phyloP scores from a whole-genome alignment of 129 eudicot genomes.

The Lactuca sativa region DNA sequence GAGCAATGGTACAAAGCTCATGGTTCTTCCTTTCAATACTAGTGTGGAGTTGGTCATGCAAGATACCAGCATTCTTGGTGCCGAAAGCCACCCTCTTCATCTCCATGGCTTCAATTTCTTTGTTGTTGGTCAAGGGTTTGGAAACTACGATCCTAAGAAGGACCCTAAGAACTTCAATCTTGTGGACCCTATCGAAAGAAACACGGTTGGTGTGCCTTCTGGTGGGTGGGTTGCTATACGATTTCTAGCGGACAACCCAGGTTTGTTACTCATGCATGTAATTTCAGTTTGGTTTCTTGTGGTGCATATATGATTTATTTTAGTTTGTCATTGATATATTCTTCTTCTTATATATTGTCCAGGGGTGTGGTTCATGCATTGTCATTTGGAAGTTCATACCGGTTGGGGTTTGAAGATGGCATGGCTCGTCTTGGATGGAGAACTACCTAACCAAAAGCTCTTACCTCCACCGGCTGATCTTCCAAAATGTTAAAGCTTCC shows the following conservation, averaged over 20 bases:
- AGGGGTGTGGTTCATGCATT: slow-evolving; percentile 17
- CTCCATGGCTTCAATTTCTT: slow-evolving; percentile 58
- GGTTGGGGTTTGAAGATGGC: slow-evolving; percentile 58
- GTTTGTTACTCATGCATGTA: neutral
- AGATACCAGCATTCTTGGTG: slow-evolving; percentile 58
- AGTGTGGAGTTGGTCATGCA: slow-evolving; percentile 58
- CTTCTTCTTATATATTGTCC: neutral
- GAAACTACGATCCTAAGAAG: slow-evolving; percentile 37
- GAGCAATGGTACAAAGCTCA: slow-evolving; percentile 54
- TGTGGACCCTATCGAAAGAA: slow-evolving; percentile 52
- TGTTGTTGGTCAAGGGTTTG: slow-evolving; percentile 55
- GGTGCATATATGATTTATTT: neutral
- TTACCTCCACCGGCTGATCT: slow-evolving; percentile 52
- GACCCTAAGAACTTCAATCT: slow-evolving; percentile 19
- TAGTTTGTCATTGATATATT: neutral
- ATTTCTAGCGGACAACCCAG: slow-evolving; percentile 29
- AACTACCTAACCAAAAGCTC: slow-evolving; percentile 39
- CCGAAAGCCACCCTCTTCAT: slow-evolving; percentile 19
- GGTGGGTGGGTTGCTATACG: slow-evolving; percentile 39
- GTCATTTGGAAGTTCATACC: slow-evolving; percentile 48
- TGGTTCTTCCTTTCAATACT: slow-evolving; percentile 45
- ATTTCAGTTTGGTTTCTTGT: neutral
- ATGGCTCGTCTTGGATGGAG: slow-evolving; percentile 47
- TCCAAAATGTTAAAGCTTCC: slow-evolving; percentile 42
- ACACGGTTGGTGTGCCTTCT: slow-evolving; percentile 60